Evolutionary conservation across 148 eudicot genomes (phyloP), one percentile per base, ranked within the genome.

Genomic region (Talinum fruticosum): DNA sequence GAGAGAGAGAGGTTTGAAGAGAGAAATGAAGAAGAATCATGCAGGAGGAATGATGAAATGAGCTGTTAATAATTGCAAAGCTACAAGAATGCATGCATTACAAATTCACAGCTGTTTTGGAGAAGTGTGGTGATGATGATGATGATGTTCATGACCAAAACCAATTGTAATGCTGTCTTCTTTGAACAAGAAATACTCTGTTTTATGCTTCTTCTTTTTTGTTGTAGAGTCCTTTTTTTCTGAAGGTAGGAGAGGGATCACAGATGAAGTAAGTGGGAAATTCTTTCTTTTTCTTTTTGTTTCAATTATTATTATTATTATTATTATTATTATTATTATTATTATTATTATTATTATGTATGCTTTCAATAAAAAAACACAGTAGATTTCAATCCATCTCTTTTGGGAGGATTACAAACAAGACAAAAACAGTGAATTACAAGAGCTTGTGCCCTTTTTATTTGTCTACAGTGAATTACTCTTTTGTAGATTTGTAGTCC

Each of bases 21-120:
- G 53, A 45, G 75, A 71, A 78, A 62, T 53, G 77, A 76, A 61
- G 77, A 73, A 74, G 81, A 66, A 57, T 75, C 86, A 84, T 81
- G 84, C 70, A 75, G 18, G 66, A 75, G 54, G 76, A 73, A 75
- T 71, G 84, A 84, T 65, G 62, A 72, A 49, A 76, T 71, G 73
- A 73, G 68, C 12, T 49, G 19, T 18, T 54, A 37, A 49, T 65
- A 47, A 71, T 70, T 76, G 76, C n/a, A n/a, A n/a, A n/a, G n/a
- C 66, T 61, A 32, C 78, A 41, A 70, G 69, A 69, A 75, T 70
- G 54, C 66, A 49, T 76, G 79, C 72, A 76, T 35, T 24, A 62
- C 71, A 51, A 24, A 15, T 15, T 51, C 57, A 51, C 29, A 59
- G 76, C 79, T 80, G 82, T 80, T 75, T 49, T 75, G 21, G 23